A percentile compares a stretch with the other conserved stretches of the same genome.
Conservation (phyloP, 1,284 basidiomycete genomes). For the Ceratobasidium papillatum region DNA sequence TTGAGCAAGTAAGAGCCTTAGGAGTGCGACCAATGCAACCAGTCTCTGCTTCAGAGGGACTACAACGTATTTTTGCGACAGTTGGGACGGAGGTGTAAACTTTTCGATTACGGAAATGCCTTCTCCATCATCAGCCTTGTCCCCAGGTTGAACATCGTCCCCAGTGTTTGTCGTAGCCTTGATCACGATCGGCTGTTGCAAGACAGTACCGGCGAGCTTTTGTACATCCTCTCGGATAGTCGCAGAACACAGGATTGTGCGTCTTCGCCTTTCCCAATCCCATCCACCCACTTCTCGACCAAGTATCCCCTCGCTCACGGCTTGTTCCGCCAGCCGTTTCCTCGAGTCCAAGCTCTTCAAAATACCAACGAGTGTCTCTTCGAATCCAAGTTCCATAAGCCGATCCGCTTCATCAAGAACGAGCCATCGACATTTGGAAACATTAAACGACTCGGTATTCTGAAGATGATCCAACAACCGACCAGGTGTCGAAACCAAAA, state of each 20-base stretch:
- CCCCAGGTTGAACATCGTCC: not conserved
- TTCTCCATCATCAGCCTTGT: constrained; percentile 45
- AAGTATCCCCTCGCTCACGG: constrained; percentile 71
- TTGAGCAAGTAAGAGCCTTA: constrained; percentile 73
- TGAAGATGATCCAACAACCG: constrained; percentile 79
- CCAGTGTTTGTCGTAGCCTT: constrained; percentile 67
- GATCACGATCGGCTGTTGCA: constrained; percentile 76
- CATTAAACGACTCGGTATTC: constrained; percentile 88
- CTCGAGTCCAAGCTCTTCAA: constrained; percentile 85
- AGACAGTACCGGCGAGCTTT: constrained; percentile 84
- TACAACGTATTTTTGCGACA: constrained; percentile 93
- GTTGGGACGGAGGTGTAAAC: constrained; percentile 94
- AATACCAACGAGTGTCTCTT: constrained; percentile 78
- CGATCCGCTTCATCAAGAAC: constrained; percentile 98
- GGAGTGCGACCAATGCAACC: constrained; percentile 87
- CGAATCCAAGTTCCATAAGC: constrained; percentile 75
- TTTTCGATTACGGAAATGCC: constrained; percentile 58
- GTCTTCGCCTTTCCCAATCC: constrained; percentile 80
- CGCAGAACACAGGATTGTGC: constrained; percentile 94
- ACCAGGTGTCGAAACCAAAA: constrained; percentile 76
- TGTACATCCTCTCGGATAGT: constrained; percentile 96
- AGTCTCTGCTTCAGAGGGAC: constrained; percentile 92
- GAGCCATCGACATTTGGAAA: constrained; percentile 94
- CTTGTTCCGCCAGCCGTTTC: constrained; percentile 74
- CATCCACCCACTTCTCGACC: constrained; percentile 71